Evolutionary conservation across 495 filamentous ascomycete genomes (phyloP), one percentile per base, ranked within the genome.

Genomic region (Penicillium odoratum): DNA sequence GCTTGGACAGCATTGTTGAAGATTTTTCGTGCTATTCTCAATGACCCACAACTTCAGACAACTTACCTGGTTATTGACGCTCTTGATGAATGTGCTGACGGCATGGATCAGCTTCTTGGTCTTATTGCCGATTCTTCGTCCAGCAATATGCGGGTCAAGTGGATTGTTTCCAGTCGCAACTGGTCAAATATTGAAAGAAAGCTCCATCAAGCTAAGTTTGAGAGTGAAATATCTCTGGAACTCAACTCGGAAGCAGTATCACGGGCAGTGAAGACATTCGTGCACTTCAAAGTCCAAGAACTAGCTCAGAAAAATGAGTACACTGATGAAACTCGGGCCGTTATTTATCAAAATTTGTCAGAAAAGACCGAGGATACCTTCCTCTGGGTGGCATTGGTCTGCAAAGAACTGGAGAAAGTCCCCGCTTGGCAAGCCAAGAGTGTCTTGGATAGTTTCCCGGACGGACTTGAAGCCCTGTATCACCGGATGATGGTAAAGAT

Each of bases 261-360:
- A 16, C 8, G 28, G 11, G 34, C 49, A 9, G 33, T 51, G 30
- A 26, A 25, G 5, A 18, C 33, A 21, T 51, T 51, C 10, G 42
- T 52, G 28, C 16, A 42, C 4, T 2, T 3, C 10, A 43, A 52
- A 18, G 50, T 52, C 7, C 7, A 52, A 1, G 3, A 10, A 0
- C 13, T 52, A 13, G n/a, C 21, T 4, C 10, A 52, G 25, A 28
- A 2, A 1, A 43, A 52, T 4, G n/a, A 29, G 4, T 52, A 52
- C 36, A 13, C 7, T 5, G 49, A 52, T 38, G 76, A 72, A 46
- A 67, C 78, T 25, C 67, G 80, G 2, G 72, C 79, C 46, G 48
- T 48, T 3, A 69, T 81, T 40, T 79, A 78, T 54, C 64, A 62
- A 0, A 69, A 68, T 16, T 65, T 76, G 40, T 72, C 74, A 59